phyloP scores from a whole-genome alignment of 1,139 yeast species.

The Yarrowia galli region DNA sequence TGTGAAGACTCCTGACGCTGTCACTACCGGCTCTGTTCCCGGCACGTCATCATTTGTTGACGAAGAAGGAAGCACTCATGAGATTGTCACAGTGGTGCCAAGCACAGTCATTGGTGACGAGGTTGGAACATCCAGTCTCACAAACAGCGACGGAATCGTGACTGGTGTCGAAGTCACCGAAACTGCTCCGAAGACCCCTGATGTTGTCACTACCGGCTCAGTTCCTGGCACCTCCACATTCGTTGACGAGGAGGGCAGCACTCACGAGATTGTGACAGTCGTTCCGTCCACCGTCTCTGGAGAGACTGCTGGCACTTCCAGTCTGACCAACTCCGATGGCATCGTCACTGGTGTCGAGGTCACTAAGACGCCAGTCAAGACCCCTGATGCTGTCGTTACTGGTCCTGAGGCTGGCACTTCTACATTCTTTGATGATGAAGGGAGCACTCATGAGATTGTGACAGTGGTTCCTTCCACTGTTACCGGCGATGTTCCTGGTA shows the following conservation, averaged over 20 bases:
- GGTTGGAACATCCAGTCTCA: neutral
- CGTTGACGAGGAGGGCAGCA: neutral
- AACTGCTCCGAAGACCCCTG: neutral
- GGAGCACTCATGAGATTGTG: neutral
- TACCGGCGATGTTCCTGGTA: neutral
- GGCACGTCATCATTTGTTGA: neutral
- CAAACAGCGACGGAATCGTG: neutral
- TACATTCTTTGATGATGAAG: neutral
- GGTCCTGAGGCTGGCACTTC: neutral
- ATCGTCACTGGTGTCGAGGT: neutral
- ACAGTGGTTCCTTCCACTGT: slow-evolving; percentile 3
- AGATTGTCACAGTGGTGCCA: neutral
- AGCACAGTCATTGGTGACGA: neutral
- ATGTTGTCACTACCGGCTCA: neutral
- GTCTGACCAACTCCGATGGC: neutral
- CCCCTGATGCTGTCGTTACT: neutral
- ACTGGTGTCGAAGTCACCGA: neutral
- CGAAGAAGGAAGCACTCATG: neutral
- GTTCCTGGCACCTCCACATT: neutral
- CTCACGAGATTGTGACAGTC: neutral
- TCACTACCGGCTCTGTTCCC: neutral
- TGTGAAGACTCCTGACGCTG: neutral
- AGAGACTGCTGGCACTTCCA: neutral
- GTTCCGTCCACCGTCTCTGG: neutral
- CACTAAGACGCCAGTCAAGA: neutral